Percentiles rank a stretch among this genome's conserved stretches.
Evolutionary conservation across 306 rosid genomes (phyloP).

Genomic region (Myrica gale): DNA sequence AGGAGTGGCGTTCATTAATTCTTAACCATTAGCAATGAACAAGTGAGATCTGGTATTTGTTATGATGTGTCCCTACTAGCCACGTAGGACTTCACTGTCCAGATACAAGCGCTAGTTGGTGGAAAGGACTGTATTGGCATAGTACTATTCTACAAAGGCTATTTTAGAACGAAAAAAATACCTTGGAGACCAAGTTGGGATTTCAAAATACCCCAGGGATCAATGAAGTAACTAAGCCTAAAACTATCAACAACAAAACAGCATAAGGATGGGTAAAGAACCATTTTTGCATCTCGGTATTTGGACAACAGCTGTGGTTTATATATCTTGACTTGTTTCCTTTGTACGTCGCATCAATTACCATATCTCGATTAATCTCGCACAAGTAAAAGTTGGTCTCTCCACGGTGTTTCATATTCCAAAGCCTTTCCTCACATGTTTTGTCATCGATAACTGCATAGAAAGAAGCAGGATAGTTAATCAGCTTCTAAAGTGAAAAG

Average conservation of each 20-base stretch:
- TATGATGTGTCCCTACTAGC: too few relatives aligned
- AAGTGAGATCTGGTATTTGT: too few relatives aligned
- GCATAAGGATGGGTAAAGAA: constrained; percentile 37
- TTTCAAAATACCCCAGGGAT: too few relatives aligned
- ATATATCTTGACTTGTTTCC: constrained; percentile 97
- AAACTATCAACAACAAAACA: constrained; percentile 17
- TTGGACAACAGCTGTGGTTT: constrained; percentile 95
- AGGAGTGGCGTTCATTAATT: too few relatives aligned
- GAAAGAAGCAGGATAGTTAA: constrained; percentile 31
- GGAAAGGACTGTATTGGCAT: too few relatives aligned
- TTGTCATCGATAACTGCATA: constrained; percentile 82
- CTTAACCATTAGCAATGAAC: too few relatives aligned
- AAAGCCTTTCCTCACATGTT: constrained; percentile 92
- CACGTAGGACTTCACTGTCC: too few relatives aligned
- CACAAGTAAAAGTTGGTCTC: constrained; percentile 96
- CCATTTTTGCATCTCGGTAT: constrained; percentile 99
- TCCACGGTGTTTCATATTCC: constrained; percentile 95
- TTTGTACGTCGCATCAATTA: constrained; percentile 94
- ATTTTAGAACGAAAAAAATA: too few relatives aligned
- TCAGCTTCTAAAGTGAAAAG: constrained; percentile 16
- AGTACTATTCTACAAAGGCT: too few relatives aligned
- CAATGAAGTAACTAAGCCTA: too few relatives aligned
- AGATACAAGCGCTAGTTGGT: too few relatives aligned
- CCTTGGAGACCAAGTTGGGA: too few relatives aligned
- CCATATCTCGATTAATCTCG: constrained; percentile 94